Evolutionary conservation across 495 filamentous ascomycete species (phyloP), one percentile per base, ranked within the genome.

Genomic region (Penicillium macrosclerotiorum): DNA sequence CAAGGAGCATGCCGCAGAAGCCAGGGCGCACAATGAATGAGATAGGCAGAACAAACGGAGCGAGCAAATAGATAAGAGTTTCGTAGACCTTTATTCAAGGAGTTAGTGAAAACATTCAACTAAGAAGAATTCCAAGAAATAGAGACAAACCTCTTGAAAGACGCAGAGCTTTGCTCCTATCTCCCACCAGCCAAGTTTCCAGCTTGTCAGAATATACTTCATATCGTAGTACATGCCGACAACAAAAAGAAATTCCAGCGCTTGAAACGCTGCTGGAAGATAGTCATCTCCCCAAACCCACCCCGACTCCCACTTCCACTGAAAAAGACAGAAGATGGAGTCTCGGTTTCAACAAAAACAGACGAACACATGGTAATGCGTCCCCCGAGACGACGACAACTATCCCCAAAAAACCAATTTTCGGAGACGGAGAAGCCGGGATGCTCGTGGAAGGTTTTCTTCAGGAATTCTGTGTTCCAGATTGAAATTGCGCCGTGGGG

Each of bases 101-200:
- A n/a, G n/a, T n/a, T n/a, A n/a, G n/a, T n/a, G n/a, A n/a, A n/a
- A n/a, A n/a, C n/a, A n/a, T n/a, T n/a, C n/a, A n/a, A n/a, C n/a
- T 26, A 3, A 17, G 13, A 17, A 0, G 24, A 39, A 24, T 42
- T n/a, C n/a, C n/a, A n/a, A n/a, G n/a, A n/a, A n/a, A n/a, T n/a
- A n/a, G 18, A 2, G 29, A 29, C 58, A 37, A 49, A 65, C 62
- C 49, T 85, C 80, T 65, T 89, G 85, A 3, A 86, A 82, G 16
- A 80, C 78, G 59, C 85, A 86, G 41, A 89, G 81, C 68, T 76
- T 76, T 1, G 72, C 62, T 1, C 73, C 73, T 22, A 77, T 38
- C 29, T 77, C 74, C 68, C 71, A 74, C 62, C 58, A 69, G 20
- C 73, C 72, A 19, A 77, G 53, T 34, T 72, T 74, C 74, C 73